These are phyloP conservation scores for Fagopyrum esculentum DNA, from an alignment of 148 eudicot genomes.

Conservation along the genomic window DNA sequence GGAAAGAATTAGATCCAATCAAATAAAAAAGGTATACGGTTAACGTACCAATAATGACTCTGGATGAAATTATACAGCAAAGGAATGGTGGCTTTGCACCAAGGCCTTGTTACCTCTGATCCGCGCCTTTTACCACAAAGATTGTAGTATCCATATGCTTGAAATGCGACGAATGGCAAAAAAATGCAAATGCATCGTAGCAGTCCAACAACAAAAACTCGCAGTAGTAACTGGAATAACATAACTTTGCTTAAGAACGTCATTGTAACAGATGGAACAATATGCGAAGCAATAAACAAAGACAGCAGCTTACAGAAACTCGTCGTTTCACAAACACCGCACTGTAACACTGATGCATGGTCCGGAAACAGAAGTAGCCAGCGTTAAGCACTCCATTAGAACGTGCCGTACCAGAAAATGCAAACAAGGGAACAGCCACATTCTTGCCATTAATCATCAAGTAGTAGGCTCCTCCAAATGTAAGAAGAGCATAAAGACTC, in stretches of 20 bases:
- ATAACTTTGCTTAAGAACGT: not conserved
- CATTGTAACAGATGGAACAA: conserved; percentile 2
- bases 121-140: conserved; percentile 46
- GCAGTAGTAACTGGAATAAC: conserved; percentile 41
- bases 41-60: conserved; percentile 83
- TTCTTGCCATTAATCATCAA: conserved; percentile 47
- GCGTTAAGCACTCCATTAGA: conserved; percentile 94
- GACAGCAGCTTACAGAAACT: conserved; percentile 35
- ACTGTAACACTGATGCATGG: conserved; percentile 60
- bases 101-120: conserved; percentile 59
- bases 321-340: conserved; percentile 40
- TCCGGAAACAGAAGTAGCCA: conserved; percentile 68
- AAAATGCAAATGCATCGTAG: conserved; percentile 47
- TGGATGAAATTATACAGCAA: conserved; percentile 80
- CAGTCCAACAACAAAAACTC: conserved; percentile 51
- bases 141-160: conserved; percentile 82
- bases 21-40: not conserved
- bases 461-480: conserved; percentile 70
- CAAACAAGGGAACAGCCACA: conserved; percentile 50
- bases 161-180: conserved; percentile 68
- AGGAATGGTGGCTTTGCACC: conserved; percentile 88
- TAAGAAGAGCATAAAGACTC: conserved; percentile 76
- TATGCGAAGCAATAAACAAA: not conserved
- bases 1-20: not conserved
- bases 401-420: conserved; percentile 70